Conservation (phyloP, 2,329 filamentous ascomycete genomes). For the Diaporthe citri region DNA sequence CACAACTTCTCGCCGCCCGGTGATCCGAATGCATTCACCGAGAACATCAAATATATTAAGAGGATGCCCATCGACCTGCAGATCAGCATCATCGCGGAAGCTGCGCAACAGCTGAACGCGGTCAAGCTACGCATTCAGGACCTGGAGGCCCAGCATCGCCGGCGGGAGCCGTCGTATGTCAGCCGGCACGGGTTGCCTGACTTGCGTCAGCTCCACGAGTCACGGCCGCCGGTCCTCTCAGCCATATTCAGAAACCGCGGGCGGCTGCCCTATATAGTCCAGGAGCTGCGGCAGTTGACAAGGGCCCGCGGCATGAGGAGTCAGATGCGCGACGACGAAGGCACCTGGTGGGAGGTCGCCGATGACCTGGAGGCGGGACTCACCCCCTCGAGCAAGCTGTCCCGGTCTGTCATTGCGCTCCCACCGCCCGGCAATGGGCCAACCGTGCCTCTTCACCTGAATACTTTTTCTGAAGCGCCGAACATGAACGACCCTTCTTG, state of each 20-base stretch:
- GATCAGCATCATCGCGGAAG: constrained; percentile 12
- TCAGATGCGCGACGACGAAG: constrained; percentile 20
- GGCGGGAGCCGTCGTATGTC: neutral
- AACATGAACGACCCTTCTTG: constrained; percentile 19
- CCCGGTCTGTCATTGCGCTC: constrained; percentile 9
- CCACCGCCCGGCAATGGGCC: constrained; percentile 2
- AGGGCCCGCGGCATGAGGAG: constrained; percentile 18
- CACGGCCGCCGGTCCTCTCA: neutral
- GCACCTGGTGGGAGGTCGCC: constrained; percentile 32
- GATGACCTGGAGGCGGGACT: constrained; percentile 33
- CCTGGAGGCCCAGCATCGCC: constrained; percentile 10
- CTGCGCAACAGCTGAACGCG: constrained; percentile 24
- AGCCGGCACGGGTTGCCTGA: constrained; percentile 15
- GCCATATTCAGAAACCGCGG: neutral
- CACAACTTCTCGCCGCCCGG: constrained; percentile 20
- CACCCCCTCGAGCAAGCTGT: constrained; percentile 7
- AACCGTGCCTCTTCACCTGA: neutral
- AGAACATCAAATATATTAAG: constrained; percentile 14
- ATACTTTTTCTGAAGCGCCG: neutral
- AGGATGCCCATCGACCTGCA: constrained; percentile 8
- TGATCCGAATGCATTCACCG: constrained; percentile 13
- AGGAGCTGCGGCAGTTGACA: constrained; percentile 25
- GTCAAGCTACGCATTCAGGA: constrained; percentile 21
- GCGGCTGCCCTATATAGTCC: neutral
- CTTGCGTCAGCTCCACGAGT: constrained; percentile 6